Conservation (phyloP, 1,284 basidiomycete species). For the Anthracocystis setariae region DNA sequence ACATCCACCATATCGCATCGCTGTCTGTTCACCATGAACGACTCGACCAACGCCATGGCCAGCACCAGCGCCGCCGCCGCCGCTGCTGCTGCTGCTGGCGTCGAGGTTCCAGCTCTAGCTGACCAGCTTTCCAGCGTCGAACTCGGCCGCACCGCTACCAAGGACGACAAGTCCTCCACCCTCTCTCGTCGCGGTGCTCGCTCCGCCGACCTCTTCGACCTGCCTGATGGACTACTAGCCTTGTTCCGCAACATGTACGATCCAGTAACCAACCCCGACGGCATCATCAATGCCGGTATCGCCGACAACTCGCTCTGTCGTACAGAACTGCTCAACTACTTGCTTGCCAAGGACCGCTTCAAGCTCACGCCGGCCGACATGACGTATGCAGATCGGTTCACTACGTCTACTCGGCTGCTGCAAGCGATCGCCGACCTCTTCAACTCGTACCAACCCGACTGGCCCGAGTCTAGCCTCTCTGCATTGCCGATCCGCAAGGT, state of each 20-base stretch:
- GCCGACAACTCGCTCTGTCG: conserved; percentile 57
- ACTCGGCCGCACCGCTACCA: not conserved
- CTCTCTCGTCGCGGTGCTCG: conserved; percentile 41
- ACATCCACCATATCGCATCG: not conserved
- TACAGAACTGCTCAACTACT: conserved; percentile 44
- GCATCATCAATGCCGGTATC: conserved; percentile 57
- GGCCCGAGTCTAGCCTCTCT: conserved; percentile 26
- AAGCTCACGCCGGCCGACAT: conserved; percentile 45
- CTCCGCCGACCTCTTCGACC: conserved; percentile 13
- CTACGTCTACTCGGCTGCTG: conserved; percentile 32
- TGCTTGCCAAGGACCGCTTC: conserved; percentile 35
- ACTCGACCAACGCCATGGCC: too few species aligned
- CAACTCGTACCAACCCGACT: conserved; percentile 36
- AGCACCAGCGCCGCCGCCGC: not conserved
- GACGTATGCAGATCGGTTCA: conserved; percentile 54
- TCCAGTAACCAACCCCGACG: conserved; percentile 43
- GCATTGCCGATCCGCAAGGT: conserved; percentile 40
- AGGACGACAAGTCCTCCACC: conserved; percentile 14
- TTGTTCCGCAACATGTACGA: conserved; percentile 46
- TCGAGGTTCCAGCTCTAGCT: conserved; percentile 14
- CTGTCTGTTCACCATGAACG: not conserved
- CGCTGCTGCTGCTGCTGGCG: conserved; percentile 9
- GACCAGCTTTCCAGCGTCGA: conserved; percentile 6
- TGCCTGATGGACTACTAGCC: conserved; percentile 27
- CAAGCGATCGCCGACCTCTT: conserved; percentile 39